Base-by-base conservation (phyloP, 208 protist species). In the Leishmania turanica region DNA sequence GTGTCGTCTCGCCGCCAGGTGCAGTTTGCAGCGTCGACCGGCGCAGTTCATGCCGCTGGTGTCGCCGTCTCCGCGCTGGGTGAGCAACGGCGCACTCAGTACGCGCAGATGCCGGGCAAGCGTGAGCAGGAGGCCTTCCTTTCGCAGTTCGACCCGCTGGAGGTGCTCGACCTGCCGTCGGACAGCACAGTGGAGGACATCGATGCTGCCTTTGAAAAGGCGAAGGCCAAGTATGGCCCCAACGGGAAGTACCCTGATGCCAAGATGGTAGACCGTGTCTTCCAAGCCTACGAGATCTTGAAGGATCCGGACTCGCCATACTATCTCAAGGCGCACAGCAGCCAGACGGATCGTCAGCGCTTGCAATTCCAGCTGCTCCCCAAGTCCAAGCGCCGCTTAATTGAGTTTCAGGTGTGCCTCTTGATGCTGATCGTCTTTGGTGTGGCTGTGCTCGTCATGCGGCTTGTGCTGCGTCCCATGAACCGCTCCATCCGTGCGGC, bases 351-450 rank as follows among this genome's bases (percentile, higher is more conserved):
- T 49, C 78, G 93, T 24, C 93, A 95, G 66, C 91, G 93, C 0
- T 85, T 97, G 75, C 91, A 95, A 87, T 95, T 97, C 72, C 88
- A 95, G 80, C 82, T 97, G 54, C 86, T 97, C n/a, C 92, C 93
- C n/a, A 92, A 91, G 74, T 80, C 76, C 45, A 88, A 97, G 78
- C 87, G 91, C 34, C 82, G 84, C 13, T 54, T 96, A 45, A 89
- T 96, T 81, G 82, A 94, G 77, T 21, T 90, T 40, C 93, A 96
- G 84, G 90, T 93, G 11, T 88, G 84, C 60, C 64, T 94, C 1
- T 56, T 94, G 42, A 89, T 95, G 86, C 53, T 84, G 21, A 56
- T 94, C 9, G 65, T 89, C 17, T 68, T 87, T 19, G 86, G 72
- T 11, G 76, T 94, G 34, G 86, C 81, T 13, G 71, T 93, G 65